These are phyloP conservation scores for Ophiostoma angusticollis DNA, from an alignment of 2,329 filamentous ascomycete genomes.

Conservation along the genomic window DNA sequence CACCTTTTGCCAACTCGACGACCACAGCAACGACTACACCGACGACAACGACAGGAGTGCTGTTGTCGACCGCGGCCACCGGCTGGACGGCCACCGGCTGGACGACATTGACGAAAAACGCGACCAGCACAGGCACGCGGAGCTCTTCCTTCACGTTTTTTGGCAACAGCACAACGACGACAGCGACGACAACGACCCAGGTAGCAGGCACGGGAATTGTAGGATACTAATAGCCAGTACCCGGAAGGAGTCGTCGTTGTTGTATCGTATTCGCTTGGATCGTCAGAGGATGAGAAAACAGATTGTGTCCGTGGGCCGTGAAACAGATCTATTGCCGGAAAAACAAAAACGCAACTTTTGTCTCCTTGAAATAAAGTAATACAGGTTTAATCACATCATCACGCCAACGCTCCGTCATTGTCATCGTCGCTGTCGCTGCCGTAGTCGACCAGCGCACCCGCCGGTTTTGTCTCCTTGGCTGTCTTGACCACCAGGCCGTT, in stretches of 20 bases:
- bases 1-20: background rate
- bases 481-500: conserved; percentile 42
- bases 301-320: background rate
- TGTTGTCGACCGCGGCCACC: background rate
- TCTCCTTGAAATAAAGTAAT: too few species aligned
- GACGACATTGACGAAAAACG: background rate
- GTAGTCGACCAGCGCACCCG: conserved; percentile 74
- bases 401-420: background rate
- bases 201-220: too few species aligned
- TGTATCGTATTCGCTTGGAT: too few species aligned
- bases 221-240: too few species aligned
- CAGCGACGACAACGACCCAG: background rate
- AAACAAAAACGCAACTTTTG: background rate
- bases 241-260: too few species aligned
- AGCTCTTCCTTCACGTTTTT: background rate
- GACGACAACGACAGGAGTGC: background rate
- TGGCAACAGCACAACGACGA: background rate
- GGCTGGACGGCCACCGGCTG: background rate
- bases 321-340: background rate
- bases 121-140: background rate
- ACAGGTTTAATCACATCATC: background rate
- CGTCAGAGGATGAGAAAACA: too few species aligned
- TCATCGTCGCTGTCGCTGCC: conserved; percentile 53
- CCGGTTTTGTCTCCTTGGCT: conserved; percentile 36
- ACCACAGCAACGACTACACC: background rate